Conservation (phyloP, 257 asterid genomes). For the Petrea volubilis region DNA sequence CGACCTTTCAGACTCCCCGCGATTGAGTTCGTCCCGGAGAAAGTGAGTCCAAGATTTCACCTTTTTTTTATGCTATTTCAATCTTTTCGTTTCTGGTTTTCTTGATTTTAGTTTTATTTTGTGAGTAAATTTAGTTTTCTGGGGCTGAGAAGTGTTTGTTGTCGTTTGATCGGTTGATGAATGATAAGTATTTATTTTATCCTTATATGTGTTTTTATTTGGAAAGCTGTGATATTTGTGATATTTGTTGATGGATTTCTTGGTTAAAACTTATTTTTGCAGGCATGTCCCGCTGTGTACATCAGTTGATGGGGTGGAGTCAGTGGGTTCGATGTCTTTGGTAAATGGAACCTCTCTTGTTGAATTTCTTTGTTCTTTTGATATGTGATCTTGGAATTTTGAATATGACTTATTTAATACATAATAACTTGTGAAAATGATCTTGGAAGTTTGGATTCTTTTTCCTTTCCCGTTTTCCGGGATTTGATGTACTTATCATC, state of each 20-base stretch:
- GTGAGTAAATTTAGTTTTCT: background rate
- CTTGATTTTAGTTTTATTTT: background rate
- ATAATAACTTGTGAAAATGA: conserved; percentile 10
- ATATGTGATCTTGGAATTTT: conserved; percentile 2
- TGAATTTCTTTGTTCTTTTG: background rate
- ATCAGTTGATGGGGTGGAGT: conserved; percentile 66
- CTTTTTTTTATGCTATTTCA: conserved; percentile 1
- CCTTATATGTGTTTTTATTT: conserved; percentile 3
- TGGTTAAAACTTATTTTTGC: conserved; percentile 26
- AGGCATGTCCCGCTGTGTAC: conserved; percentile 55
- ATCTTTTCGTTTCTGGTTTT: conserved; percentile 14
- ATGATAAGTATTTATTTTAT: background rate
- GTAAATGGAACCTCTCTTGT: conserved; percentile 43
- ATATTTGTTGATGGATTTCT: conserved; percentile 14
- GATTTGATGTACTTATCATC: background rate
- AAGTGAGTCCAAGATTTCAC: conserved; percentile 33
- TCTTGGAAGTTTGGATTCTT: background rate
- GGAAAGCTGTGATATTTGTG: background rate
- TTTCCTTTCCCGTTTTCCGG: no score
- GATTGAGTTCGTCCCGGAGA: conserved; percentile 20
- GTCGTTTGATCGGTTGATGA: background rate
- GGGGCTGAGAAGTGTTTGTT: conserved; percentile 4
- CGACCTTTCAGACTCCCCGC: conserved; percentile 19
- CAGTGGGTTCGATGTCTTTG: conserved; percentile 46
- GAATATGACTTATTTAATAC: no score